Conservation (phyloP, 371 early-diverging fungal species). For the Mortierella sp. region DNA sequence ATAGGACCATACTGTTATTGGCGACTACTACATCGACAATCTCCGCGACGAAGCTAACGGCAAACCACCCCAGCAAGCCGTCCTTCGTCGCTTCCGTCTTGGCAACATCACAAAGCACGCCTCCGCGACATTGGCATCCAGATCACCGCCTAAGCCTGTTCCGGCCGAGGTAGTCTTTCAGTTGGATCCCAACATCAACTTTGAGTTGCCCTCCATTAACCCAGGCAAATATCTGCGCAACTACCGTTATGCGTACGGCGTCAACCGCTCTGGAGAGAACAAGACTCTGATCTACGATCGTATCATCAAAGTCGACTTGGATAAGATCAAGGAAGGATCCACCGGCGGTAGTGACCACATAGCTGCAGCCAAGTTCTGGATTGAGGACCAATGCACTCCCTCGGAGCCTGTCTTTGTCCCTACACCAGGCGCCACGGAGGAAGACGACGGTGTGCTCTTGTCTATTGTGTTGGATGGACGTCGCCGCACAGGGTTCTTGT, state of each 20-base stretch:
- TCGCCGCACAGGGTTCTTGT: slow-evolving; percentile 58
- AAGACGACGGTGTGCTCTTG: slow-evolving; percentile 74
- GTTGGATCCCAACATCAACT: slow-evolving; percentile 45
- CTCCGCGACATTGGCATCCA: background rate
- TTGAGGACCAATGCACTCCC: slow-evolving; percentile 58
- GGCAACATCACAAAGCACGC: slow-evolving; percentile 28
- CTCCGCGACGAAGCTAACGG: slow-evolving; percentile 33
- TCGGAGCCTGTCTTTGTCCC: slow-evolving; percentile 76
- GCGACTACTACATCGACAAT: slow-evolving; percentile 36
- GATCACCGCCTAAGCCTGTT: slow-evolving; percentile 21
- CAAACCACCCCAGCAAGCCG: slow-evolving; percentile 41
- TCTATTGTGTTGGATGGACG: slow-evolving; percentile 60
- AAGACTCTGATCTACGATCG: slow-evolving; percentile 56
- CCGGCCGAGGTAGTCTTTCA: slow-evolving; percentile 33
- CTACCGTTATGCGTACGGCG: slow-evolving; percentile 68
- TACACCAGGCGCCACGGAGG: slow-evolving; percentile 54
- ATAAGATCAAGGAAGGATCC: slow-evolving; percentile 23
- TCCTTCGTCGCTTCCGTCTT: slow-evolving; percentile 43
- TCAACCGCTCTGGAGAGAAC: slow-evolving; percentile 57
- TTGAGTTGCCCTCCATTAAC: slow-evolving; percentile 70
- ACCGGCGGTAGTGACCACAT: no score
- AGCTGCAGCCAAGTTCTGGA: slow-evolving; percentile 49
- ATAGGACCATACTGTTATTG: slow-evolving; percentile 53
- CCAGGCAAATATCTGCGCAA: slow-evolving; percentile 55
- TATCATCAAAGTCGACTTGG: slow-evolving; percentile 60